phyloP scores from a whole-genome alignment of 805 yeast species.

The Isabelozyma rhagii region DNA sequence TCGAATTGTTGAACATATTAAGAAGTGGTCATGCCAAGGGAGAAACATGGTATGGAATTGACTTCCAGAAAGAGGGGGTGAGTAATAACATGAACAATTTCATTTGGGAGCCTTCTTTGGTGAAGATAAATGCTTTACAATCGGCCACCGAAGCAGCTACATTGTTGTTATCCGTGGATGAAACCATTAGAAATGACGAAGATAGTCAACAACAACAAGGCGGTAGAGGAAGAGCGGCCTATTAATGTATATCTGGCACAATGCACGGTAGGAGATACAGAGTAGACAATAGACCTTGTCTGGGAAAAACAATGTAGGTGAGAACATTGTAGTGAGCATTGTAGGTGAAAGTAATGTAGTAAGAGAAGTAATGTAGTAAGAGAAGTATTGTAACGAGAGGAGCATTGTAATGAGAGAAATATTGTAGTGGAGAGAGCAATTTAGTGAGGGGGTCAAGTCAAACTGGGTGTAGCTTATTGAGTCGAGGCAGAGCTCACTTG shows the following conservation, averaged over 20 bases:
- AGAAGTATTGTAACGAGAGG: too few species aligned
- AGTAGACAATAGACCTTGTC: neutral
- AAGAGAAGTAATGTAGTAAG: too few species aligned
- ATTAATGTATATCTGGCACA: conserved; percentile 10
- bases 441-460: too few species aligned
- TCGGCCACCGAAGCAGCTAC: conserved; percentile 98
- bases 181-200: conserved; percentile 77
- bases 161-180: conserved; percentile 90
- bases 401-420: too few species aligned
- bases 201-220: conserved; percentile 45
- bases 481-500: too few species aligned
- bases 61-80: conserved; percentile 77
- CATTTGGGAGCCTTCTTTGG: conserved; percentile 98
- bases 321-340: too few species aligned
- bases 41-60: conserved; percentile 88
- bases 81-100: conserved; percentile 82
- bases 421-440: too few species aligned
- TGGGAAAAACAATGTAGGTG: too few species aligned
- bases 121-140: conserved; percentile 87
- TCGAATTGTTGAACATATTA: conserved; percentile 86
- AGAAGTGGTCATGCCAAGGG: conserved; percentile 95
- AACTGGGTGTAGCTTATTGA: too few species aligned
- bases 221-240: conserved; percentile 69
- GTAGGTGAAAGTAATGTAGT: too few species aligned
- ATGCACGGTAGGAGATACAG: too few species aligned